Conservation (phyloP, 805 yeast genomes). For the Scheffersomyces lignosus region DNA sequence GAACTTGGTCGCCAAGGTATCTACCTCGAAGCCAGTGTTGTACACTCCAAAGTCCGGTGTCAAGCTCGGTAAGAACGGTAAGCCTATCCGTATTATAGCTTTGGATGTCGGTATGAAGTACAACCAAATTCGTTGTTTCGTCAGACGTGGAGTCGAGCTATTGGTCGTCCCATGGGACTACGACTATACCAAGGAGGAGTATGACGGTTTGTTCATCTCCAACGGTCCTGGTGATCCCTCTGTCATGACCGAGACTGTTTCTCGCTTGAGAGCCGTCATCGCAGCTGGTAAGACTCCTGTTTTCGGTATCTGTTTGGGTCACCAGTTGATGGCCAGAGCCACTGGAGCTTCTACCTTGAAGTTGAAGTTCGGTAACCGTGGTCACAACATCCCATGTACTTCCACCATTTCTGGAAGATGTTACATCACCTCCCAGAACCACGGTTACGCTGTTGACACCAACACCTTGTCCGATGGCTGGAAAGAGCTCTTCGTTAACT, state of each 20-base stretch:
- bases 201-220: constrained; percentile 93
- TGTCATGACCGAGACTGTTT: constrained; percentile 68
- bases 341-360: constrained; percentile 91
- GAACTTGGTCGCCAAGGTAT: constrained; percentile 90
- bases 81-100: constrained; percentile 78
- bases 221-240: constrained; percentile 99
- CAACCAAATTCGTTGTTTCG: constrained; percentile 96
- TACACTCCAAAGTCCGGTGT: constrained; percentile 67
- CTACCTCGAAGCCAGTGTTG: constrained; percentile 70
- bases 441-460: constrained; percentile 95
- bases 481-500: constrained; percentile 92
- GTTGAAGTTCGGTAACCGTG: constrained; percentile 98
- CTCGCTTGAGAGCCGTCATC: constrained; percentile 57
- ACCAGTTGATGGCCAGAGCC: constrained; percentile 93
- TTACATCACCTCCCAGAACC: constrained; percentile 98
- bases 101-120: constrained; percentile 97
- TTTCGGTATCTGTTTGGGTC: constrained; percentile 98
- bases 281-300: constrained; percentile 77
- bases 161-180: constrained; percentile 95
- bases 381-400: constrained; percentile 96
- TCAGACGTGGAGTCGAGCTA: constrained; percentile 93
- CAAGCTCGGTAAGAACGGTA: constrained; percentile 66
- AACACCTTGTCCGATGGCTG: constrained; percentile 73
- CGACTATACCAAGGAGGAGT: constrained; percentile 75
- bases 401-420: constrained; percentile 89